Conservation (phyloP, 371 early-diverging fungal genomes). For the Encephalitozoon intestinalis region DNA sequence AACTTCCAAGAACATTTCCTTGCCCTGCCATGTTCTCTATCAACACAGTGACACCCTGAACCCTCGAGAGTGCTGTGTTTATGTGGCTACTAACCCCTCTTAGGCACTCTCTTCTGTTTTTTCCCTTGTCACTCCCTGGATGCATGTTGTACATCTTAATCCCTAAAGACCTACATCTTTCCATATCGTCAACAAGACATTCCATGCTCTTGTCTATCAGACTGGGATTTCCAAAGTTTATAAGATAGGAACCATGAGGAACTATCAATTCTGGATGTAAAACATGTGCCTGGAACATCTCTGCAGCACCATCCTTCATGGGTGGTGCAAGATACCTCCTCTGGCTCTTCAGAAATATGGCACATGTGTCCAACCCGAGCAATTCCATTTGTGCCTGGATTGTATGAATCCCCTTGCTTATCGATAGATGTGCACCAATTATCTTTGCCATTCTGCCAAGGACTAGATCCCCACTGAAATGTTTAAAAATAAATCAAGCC, state of each 20-base stretch:
- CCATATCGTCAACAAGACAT: constrained; percentile 64
- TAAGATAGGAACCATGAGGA: constrained; percentile 66
- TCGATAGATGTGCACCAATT: constrained; percentile 61
- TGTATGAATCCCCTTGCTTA: constrained; percentile 54
- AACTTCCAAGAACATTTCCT: constrained; percentile 63
- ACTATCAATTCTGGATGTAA: constrained; percentile 55
- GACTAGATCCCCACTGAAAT: background rate
- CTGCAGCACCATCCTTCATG: constrained; percentile 11
- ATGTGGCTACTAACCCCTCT: constrained; percentile 61
- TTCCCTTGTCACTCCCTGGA: constrained; percentile 63
- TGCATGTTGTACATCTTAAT: constrained; percentile 65
- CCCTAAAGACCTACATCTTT: constrained; percentile 63
- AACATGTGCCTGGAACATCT: constrained; percentile 39
- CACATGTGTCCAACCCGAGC: constrained; percentile 50
- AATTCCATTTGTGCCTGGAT: constrained; percentile 55
- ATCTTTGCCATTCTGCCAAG: constrained; percentile 19
- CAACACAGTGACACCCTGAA: constrained; percentile 61
- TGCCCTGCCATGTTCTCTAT: constrained; percentile 69
- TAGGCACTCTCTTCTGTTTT: constrained; percentile 60
- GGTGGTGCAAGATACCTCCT: constrained; percentile 42
- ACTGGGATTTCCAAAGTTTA: constrained; percentile 65
- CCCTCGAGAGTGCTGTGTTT: constrained; percentile 62
- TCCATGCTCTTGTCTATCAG: constrained; percentile 55
- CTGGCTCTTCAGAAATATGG: constrained; percentile 60
- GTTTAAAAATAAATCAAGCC: constrained; percentile 16